Conservation (phyloP, 2,329 filamentous ascomycete genomes). For the Aureobasidium namibiae region DNA sequence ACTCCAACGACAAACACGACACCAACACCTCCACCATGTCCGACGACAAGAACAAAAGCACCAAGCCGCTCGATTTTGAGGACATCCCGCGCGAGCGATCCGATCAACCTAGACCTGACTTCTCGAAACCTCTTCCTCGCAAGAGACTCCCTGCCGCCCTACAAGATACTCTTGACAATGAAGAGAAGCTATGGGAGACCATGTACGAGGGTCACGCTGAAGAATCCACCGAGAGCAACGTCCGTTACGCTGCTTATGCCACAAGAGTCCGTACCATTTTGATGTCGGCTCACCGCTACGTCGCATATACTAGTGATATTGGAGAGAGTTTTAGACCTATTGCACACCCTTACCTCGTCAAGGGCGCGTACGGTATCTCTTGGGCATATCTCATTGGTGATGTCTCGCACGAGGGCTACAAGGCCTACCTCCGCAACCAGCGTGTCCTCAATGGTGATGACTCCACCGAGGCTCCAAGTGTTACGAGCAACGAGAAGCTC, state of each 20-base stretch:
- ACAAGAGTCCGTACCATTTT: slow-evolving; percentile 60
- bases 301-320: slow-evolving; percentile 91
- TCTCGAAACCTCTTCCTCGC: slow-evolving; percentile 39
- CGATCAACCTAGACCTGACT: slow-evolving; percentile 37
- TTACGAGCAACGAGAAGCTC: slow-evolving; percentile 29
- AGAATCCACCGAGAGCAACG: slow-evolving; percentile 73
- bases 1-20: neutral
- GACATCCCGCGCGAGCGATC: slow-evolving; percentile 34
- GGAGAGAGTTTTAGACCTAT: slow-evolving; percentile 93
- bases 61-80: slow-evolving; percentile 17
- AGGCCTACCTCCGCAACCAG: slow-evolving; percentile 84
- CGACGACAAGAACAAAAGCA: slow-evolving; percentile 15
- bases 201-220: slow-evolving; percentile 66
- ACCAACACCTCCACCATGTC: neutral
- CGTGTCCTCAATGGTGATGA: slow-evolving; percentile 58
- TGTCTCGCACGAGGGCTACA: slow-evolving; percentile 88
- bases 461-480: slow-evolving; percentile 24
- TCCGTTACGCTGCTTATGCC: slow-evolving; percentile 91
- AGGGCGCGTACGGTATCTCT: slow-evolving; percentile 77
- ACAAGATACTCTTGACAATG: slow-evolving; percentile 48
- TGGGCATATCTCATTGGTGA: slow-evolving; percentile 92
- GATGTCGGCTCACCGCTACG: slow-evolving; percentile 84
- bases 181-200: slow-evolving; percentile 70
- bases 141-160: slow-evolving; percentile 47
- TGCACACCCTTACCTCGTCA: slow-evolving; percentile 75